Conservation (phyloP, 306 rosid species). For the Datisca glomerata region DNA sequence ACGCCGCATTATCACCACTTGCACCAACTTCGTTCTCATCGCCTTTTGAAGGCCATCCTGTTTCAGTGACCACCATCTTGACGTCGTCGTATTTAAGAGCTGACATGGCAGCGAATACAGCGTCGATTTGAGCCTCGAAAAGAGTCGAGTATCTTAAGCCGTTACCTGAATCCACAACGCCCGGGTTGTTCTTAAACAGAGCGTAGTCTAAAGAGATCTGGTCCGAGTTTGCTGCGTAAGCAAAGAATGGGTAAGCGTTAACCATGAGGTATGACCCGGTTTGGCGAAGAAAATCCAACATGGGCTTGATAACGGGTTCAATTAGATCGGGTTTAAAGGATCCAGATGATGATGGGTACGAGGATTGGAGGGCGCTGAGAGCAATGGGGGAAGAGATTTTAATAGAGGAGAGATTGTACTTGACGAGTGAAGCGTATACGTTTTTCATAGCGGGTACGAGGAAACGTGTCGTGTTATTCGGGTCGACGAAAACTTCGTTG, state of each 20-base stretch:
- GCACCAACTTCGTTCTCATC: conserved; percentile 63
- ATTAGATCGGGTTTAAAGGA: conserved; percentile 48
- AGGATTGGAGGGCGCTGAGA: conserved; percentile 38
- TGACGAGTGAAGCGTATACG: conserved; percentile 30
- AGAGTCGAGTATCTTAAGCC: conserved; percentile 42
- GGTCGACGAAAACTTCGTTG: conserved; percentile 73
- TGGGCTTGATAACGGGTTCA: conserved; percentile 62
- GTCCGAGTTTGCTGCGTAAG: conserved; percentile 36
- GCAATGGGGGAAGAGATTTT: conserved; percentile 72
- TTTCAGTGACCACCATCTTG: conserved; percentile 38
- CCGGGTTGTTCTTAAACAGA: conserved; percentile 37
- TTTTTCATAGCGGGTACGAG: conserved; percentile 76
- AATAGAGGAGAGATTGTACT: conserved; percentile 27
- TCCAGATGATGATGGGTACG: conserved; percentile 72
- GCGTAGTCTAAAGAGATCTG: conserved; percentile 52
- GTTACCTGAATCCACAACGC: conserved; percentile 61
- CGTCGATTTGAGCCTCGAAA: conserved; percentile 73
- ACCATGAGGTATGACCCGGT: conserved; percentile 61
- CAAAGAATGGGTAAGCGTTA: conserved; percentile 73
- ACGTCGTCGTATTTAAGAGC: conserved; percentile 49
- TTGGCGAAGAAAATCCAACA: conserved; percentile 39
- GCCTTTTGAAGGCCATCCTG: conserved; percentile 83
- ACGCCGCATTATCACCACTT: conserved; percentile 42
- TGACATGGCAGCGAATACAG: conserved; percentile 70
- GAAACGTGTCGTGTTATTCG: conserved; percentile 41